phyloP scores from a whole-genome alignment of 2,329 filamentous ascomycete species.

The Fusarium sp. region DNA sequence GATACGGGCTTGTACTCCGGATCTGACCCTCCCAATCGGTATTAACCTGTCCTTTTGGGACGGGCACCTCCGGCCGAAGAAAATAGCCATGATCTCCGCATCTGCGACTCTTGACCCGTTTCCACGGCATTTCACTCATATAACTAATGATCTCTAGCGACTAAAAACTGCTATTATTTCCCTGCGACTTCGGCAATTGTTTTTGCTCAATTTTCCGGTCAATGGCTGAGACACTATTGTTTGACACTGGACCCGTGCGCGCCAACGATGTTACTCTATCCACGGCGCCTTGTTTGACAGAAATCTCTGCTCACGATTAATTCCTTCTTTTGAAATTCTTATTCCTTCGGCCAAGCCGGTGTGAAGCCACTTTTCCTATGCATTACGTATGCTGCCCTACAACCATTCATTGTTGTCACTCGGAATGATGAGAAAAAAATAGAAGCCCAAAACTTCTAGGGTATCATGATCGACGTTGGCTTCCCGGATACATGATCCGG shows the following conservation, averaged over 20 bases:
- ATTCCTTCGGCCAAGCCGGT: constrained; percentile 26
- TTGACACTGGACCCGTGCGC: constrained; percentile 22
- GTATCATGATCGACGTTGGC: constrained; percentile 23
- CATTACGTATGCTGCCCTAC: constrained; percentile 3
- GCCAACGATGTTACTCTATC: constrained; percentile 35
- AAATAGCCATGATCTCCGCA: constrained; percentile 3
- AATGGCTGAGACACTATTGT: constrained; percentile 34
- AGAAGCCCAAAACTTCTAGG: constrained; percentile 2
- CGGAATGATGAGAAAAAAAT: background rate
- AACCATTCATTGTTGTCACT: background rate
- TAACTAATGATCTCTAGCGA: background rate
- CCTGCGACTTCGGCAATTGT: constrained; percentile 29
- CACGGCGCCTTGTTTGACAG: constrained; percentile 23
- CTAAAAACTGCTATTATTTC: background rate
- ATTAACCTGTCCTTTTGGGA: constrained; percentile 15
- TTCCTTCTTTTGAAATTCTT: constrained; percentile 25
- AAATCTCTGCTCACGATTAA: constrained; percentile 19
- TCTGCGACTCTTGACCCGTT: constrained; percentile 17
- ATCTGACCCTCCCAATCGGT: constrained; percentile 15
- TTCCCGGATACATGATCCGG: constrained; percentile 18
- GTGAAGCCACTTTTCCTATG: constrained; percentile 1
- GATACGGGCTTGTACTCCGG: constrained; percentile 28
- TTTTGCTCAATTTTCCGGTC: constrained; percentile 9
- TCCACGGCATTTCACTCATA: constrained; percentile 19
- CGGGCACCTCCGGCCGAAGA: constrained; percentile 33